Evolutionary conservation across 495 filamentous ascomycete species (phyloP).

Genomic region (Xylaria scruposa): DNA sequence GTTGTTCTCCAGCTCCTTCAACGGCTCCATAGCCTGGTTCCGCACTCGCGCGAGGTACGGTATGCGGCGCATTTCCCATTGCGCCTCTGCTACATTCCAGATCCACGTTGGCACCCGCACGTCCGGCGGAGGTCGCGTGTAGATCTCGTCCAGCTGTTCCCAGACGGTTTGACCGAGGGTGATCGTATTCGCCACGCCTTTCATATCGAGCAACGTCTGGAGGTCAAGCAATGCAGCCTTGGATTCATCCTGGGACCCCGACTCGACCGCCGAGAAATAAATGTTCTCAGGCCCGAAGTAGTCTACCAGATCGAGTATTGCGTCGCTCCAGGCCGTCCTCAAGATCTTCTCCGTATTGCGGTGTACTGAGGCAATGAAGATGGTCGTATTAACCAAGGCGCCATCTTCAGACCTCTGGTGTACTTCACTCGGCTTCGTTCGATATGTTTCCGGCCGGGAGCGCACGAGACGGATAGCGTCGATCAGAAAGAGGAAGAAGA

Average conservation of each 20-base stretch:
- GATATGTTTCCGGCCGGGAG: conserved; percentile 39
- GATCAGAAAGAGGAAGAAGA: conserved; percentile 42
- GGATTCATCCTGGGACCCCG: conserved; percentile 70
- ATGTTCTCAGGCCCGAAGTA: conserved; percentile 67
- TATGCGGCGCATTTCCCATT: conserved; percentile 66
- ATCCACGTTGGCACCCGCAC: conserved; percentile 60
- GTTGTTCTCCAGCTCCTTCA: conserved; percentile 44
- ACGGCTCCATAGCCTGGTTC: conserved; percentile 61
- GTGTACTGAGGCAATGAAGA: conserved; percentile 72
- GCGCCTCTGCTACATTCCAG: conserved; percentile 54
- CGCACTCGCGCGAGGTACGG: conserved; percentile 71
- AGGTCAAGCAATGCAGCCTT: conserved; percentile 67
- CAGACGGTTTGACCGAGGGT: conserved; percentile 61
- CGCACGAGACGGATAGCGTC: conserved; percentile 37
- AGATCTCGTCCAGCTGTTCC: conserved; percentile 60
- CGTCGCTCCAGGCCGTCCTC: conserved; percentile 64
- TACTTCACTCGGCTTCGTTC: conserved; percentile 27
- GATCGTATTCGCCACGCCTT: conserved; percentile 61
- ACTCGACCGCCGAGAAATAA: conserved; percentile 71
- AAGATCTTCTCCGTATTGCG: conserved; percentile 70
- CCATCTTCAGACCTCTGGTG: conserved; percentile 29
- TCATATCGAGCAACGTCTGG: conserved; percentile 56
- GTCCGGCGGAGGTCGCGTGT: conserved; percentile 50
- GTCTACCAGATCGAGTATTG: conserved; percentile 59
- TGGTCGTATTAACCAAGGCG: conserved; percentile 31